Conservation (phyloP, 495 filamentous ascomycete species). For the Bathelium albidoporum region DNA sequence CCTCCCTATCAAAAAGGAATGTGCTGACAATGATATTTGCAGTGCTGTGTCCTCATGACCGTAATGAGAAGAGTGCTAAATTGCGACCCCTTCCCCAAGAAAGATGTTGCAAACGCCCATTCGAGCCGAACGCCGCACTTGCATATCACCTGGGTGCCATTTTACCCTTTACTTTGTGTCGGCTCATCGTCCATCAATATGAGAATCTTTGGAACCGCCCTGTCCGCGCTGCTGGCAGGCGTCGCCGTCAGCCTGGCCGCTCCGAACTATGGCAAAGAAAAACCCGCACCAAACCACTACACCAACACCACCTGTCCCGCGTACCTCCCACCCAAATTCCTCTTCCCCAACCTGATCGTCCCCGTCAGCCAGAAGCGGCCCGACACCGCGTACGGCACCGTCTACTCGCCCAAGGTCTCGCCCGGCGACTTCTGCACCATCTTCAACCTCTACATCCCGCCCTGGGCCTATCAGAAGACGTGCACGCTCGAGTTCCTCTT, state of each 20-base stretch:
- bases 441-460: slow-evolving; percentile 14
- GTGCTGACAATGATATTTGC: too few species aligned
- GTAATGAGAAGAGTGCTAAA: too few species aligned
- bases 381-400: not conserved
- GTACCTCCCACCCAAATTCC: not conserved
- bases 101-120: too few species aligned
- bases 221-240: not conserved
- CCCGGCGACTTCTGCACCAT: slow-evolving; percentile 4
- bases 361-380: not conserved
- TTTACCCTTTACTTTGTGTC: too few species aligned
- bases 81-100: too few species aligned
- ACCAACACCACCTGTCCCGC: not conserved
- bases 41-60: too few species aligned
- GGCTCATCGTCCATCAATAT: too few species aligned
- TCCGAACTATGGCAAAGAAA: not conserved
- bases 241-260: not conserved
- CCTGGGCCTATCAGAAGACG: slow-evolving; percentile 11
- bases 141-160: too few species aligned
- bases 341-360: not conserved
- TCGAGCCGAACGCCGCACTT: too few species aligned
- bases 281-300: not conserved
- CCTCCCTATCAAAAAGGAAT: too few species aligned
- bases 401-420: not conserved
- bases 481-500: slow-evolving; percentile 18
- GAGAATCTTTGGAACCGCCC: not conserved